Evolutionary conservation across 116 monocot species (phyloP), one percentile per base, ranked within the genome.

Genomic region (Trichopus zeylanicus): DNA sequence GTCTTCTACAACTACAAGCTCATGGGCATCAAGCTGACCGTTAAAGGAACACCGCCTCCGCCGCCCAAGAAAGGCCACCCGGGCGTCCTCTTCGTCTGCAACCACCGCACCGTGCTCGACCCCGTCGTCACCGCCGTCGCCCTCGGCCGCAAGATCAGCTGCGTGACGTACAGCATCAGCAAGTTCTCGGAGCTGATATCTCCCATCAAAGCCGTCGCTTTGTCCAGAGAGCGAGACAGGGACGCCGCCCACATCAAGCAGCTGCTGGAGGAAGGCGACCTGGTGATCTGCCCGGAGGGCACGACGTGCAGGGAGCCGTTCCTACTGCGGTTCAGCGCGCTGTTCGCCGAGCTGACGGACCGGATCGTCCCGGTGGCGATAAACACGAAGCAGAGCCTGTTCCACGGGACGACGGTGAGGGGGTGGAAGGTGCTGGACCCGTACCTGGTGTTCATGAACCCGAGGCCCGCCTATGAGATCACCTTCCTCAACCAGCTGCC

Each of bases 51-150:
- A 32, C 83, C 86, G 1, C 91, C 87, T 3, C 80, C 83, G 13
- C 75, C 86, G 4, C 86, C 91, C 0, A 66, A 75, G 39, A 42
- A 53, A 25, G 82, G 80, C 34, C 78, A 80, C 26, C 84, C 84
- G 0, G 91, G 86, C 27, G 82, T 82, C 26, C 86, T 91, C 63
- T 63, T 86, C 55, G 82, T 91, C 18, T 91, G 91, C 91, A 86
- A 85, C 69, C 91, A 91, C 69, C 91, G 91, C 71, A 91, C 77
- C 7, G 57, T 91, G 20, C 76, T 91, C 26, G 85, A 85, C 65
- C 85, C 81, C 13, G 73, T 81, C 23, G 60, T 85, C 60, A 77
- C 68, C 46, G 64, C 86, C 46, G 72, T 66, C 22, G 86, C 73
- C 1, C 70, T 86, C 32, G 63, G 77, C 53, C 73, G 81, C 26